These are phyloP conservation scores for Amaranthus cruentus DNA, from an alignment of 148 eudicot genomes.

Conservation along the genomic window DNA sequence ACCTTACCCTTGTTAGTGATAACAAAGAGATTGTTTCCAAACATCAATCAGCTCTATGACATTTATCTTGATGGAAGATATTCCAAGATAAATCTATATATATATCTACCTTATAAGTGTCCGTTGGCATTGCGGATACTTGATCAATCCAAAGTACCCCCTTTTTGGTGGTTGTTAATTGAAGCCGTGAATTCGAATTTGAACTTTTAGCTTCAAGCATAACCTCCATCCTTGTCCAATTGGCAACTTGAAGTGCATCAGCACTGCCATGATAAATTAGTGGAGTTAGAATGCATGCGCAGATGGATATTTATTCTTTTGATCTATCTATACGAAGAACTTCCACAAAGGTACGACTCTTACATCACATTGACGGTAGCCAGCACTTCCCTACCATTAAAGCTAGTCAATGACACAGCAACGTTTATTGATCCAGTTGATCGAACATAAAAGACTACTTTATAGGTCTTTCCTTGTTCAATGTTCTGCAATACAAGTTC, in stretches of 20 bases:
- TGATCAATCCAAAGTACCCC: constrained; percentile 87
- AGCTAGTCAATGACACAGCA: constrained; percentile 58
- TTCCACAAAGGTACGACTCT: constrained; percentile 22
- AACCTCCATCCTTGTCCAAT: constrained; percentile 73
- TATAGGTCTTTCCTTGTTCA: constrained; percentile 77
- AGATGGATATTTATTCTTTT: neutral
- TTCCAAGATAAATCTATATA: neutral
- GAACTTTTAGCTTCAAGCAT: constrained; percentile 54
- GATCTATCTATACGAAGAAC: neutral
- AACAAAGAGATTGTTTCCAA: neutral
- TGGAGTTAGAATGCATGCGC: constrained; percentile 8
- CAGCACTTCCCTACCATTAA: constrained; percentile 51
- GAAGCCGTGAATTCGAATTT: constrained; percentile 63
- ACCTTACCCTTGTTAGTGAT: neutral
- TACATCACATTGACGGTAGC: constrained; percentile 60
- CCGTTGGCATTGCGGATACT: constrained; percentile 82
- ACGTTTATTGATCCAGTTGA: constrained; percentile 55
- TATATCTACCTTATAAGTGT: constrained; percentile 62
- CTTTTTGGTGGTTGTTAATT: constrained; percentile 62
- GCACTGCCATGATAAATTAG: constrained; percentile 36
- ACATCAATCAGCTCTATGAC: neutral
- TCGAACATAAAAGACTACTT: constrained; percentile 64
- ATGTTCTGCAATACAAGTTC: constrained; percentile 54
- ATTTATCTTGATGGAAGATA: neutral
- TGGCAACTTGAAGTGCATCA: constrained; percentile 42